Conservation (phyloP, 768 basidiomycete genomes). For the Auricularia auricula-judae region DNA sequence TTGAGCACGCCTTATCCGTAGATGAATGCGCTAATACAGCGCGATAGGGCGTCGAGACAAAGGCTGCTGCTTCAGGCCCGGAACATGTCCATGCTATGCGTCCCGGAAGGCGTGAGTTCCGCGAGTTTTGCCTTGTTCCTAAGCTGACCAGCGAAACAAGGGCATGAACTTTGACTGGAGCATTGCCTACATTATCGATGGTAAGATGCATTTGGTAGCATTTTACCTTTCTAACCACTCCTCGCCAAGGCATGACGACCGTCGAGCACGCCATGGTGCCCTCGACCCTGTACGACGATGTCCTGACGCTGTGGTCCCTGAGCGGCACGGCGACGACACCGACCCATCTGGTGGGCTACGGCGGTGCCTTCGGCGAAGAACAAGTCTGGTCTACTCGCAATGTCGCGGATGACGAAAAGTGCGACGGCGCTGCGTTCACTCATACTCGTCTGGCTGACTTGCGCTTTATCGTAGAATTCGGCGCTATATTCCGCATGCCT, state of each 20-base stretch:
- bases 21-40: too few species aligned
- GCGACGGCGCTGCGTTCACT: conserved; percentile 8
- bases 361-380: conserved; percentile 60
- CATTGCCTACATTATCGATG: conserved; percentile 64
- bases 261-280: conserved; percentile 63
- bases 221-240: not conserved
- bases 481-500: conserved; percentile 52
- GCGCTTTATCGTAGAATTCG: conserved; percentile 34
- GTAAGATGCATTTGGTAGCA: conserved; percentile 20
- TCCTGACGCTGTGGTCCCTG: conserved; percentile 46
- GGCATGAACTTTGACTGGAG: conserved; percentile 80
- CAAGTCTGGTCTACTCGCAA: conserved; percentile 55
- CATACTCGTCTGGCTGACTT: not conserved
- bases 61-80: conserved; percentile 49
- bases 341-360: conserved; percentile 69
- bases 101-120: conserved; percentile 50
- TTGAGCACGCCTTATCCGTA: too few species aligned
- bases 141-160: conserved; percentile 10
- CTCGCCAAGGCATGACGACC: conserved; percentile 54
- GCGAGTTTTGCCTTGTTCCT: not conserved
- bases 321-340: conserved; percentile 68
- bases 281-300: conserved; percentile 53
- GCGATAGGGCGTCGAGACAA: conserved; percentile 50
- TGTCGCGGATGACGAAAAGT: conserved; percentile 62
- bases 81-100: conserved; percentile 56